phyloP scores from a whole-genome alignment of 2,329 filamentous ascomycete genomes.

The Mycocentrospora acerina region DNA sequence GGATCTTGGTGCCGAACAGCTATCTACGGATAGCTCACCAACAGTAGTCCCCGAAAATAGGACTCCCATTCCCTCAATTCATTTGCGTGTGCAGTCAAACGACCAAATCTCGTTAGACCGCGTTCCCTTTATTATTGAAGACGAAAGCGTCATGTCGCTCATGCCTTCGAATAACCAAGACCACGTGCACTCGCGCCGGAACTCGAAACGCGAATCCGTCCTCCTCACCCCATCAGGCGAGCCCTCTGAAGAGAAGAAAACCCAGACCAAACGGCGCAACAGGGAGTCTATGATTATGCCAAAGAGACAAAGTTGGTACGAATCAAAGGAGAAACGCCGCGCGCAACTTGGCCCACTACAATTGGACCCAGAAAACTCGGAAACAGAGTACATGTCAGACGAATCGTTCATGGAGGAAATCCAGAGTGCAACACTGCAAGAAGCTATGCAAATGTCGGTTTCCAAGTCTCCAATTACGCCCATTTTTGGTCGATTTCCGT shows the following conservation, averaged over 20 bases:
- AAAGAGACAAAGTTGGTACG: constrained; percentile 28
- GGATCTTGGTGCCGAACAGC: constrained; percentile 26
- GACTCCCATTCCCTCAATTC: constrained; percentile 25
- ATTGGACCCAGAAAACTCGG: constrained; percentile 40
- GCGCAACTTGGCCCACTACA: constrained; percentile 45
- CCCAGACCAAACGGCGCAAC: constrained; percentile 22
- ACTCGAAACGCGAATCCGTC: constrained; percentile 36
- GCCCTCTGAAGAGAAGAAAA: constrained; percentile 13
- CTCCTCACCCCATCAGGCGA: constrained; percentile 29
- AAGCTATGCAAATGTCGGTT: constrained; percentile 73
- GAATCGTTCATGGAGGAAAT: constrained; percentile 84
- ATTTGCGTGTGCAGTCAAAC: constrained; percentile 16
- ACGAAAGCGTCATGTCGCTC: constrained; percentile 17
- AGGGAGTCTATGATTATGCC: constrained; percentile 32
- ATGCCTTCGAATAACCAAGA: constrained; percentile 17
- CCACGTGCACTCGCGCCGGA: constrained; percentile 17
- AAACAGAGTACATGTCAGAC: constrained; percentile 63
- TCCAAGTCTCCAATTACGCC: constrained; percentile 81
- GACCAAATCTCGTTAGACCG: too few relatives aligned
- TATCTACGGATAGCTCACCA: constrained; percentile 37
- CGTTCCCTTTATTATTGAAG: constrained; percentile 12
- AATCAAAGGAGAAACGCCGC: constrained; percentile 42
- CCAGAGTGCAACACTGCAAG: constrained; percentile 75
- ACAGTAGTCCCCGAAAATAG: constrained; percentile 37
- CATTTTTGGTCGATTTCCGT: constrained; percentile 51